Base-by-base conservation (phyloP, 257 asterid species). In the Gynochthodes officinalis region DNA sequence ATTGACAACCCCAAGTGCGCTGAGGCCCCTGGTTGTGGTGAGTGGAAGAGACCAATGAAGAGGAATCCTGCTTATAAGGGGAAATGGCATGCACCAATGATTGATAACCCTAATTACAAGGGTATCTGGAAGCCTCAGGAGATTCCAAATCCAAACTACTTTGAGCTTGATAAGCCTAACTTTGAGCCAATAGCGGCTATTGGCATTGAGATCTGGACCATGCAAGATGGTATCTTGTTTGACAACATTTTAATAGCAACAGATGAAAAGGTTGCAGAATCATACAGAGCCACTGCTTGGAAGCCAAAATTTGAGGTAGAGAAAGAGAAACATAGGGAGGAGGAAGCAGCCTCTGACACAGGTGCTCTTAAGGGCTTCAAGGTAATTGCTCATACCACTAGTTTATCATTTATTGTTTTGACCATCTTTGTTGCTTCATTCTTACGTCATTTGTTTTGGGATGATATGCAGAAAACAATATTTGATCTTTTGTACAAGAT, bases 161-260 rank as follows among this genome's bases (percentile, higher is more conserved):
- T 86, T 71, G 93, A 94, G 83, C 86, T 94, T 23, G 92, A 90
- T 21, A 89, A 70, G 69, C 97, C 98, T 0, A 68, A 94, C 84
- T 88, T 91, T 75, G 99, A 94, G 80, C 97, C 98, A 55, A 86
- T 91, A 76, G 97, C 99, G 14, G 99, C 99, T 52, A 60, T 91
- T 70, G 99, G 99, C 18, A 91, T 94, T 78, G 99, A 94, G 86
- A 91, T 94, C 67, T 94, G 98, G 99, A 91, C 98, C 35, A 92
- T 91, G 99, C 97, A 91, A 71, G 97, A 91, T 70, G 97, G 99
- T 23, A 87, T 94, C 39, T 74, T 91, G 80, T 94, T 94, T n/a
- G 99, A 94, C 83, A 94, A 89, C 75, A 71, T 94, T 75, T 71
- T 94, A 89, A 85, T 94, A 7, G 86, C 91, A 6, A 78, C 87